Conservation (phyloP, 2,329 filamentous ascomycete genomes). For the Trichophyton benhamiae region DNA sequence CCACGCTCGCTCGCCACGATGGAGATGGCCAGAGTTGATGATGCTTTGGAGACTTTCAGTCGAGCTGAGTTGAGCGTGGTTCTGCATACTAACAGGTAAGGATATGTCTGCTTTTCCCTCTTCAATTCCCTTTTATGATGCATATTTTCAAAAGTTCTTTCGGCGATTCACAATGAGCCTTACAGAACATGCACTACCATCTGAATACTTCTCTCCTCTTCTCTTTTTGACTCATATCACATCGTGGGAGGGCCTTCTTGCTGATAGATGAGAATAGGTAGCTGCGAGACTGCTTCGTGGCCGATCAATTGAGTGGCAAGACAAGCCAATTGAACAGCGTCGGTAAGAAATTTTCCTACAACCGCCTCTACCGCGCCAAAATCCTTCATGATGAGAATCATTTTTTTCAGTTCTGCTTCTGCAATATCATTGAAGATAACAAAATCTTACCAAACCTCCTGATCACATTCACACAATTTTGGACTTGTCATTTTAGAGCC, state of each 20-base stretch:
- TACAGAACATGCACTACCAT: conserved; percentile 51
- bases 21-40: not conserved
- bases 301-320: not conserved
- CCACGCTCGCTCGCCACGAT: not conserved
- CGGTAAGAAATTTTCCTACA: not conserved
- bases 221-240: not conserved
- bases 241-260: not conserved
- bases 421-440: conserved; percentile 46
- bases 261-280: not conserved
- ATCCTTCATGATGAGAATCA: conserved; percentile 37
- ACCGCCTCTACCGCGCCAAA: not conserved
- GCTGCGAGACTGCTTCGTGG: not conserved
- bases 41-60: not conserved
- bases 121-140: conserved; percentile 11
- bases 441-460: conserved; percentile 20
- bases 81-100: not conserved
- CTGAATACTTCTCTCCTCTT: conserved; percentile 27
- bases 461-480: conserved; percentile 26
- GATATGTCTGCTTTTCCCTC: not conserved
- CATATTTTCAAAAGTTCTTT: conserved; percentile 38
- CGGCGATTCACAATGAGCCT: conserved; percentile 44
- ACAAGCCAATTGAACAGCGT: not conserved
- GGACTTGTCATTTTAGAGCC: not conserved
- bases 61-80: not conserved
- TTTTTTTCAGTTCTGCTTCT: conserved; percentile 52